Conservation (phyloP, 805 yeast genomes). For the Yarrowia hollandica region DNA sequence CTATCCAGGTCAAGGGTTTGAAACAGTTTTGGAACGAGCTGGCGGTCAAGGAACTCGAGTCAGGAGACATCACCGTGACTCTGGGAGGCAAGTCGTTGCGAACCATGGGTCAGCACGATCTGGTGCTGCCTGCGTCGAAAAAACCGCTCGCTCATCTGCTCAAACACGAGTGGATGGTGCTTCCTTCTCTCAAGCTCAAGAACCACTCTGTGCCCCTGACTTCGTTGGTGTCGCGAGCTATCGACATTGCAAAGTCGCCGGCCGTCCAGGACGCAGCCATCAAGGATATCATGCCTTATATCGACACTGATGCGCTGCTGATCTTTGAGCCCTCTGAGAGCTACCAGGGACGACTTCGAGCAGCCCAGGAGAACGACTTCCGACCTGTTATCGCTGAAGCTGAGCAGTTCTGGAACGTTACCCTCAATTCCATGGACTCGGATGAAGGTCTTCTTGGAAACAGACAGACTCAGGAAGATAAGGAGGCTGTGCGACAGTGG, state of each 20-base stretch:
- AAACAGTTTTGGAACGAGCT: constrained; percentile 83
- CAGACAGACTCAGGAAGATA: constrained; percentile 61
- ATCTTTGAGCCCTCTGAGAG: constrained; percentile 80
- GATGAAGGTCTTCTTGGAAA: constrained; percentile 83
- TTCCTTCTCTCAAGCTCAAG: constrained; percentile 61
- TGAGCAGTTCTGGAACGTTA: constrained; percentile 56
- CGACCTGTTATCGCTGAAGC: constrained; percentile 69
- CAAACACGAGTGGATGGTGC: constrained; percentile 82
- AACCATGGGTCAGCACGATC: constrained; percentile 77
- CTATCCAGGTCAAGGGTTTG: constrained; percentile 25
- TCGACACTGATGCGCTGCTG: constrained; percentile 92
- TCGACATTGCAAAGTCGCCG: constrained; percentile 59
- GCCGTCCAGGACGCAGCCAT: constrained; percentile 54
- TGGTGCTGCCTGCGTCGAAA: constrained; percentile 62
- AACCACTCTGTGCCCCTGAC: constrained; percentile 84
- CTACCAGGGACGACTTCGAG: constrained; percentile 77
- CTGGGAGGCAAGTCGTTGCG: constrained; percentile 74
- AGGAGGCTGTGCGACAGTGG: constrained; percentile 63
- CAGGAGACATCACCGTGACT: constrained; percentile 52
- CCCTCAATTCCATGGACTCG: constrained; percentile 67
- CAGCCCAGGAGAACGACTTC: constrained; percentile 75
- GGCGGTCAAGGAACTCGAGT: constrained; percentile 43
- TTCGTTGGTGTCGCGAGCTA: constrained; percentile 79
- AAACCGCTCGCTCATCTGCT: constrained; percentile 68
- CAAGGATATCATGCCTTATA: constrained; percentile 66